Conservation (phyloP, 768 basidiomycete species). For the Russula abietina region DNA sequence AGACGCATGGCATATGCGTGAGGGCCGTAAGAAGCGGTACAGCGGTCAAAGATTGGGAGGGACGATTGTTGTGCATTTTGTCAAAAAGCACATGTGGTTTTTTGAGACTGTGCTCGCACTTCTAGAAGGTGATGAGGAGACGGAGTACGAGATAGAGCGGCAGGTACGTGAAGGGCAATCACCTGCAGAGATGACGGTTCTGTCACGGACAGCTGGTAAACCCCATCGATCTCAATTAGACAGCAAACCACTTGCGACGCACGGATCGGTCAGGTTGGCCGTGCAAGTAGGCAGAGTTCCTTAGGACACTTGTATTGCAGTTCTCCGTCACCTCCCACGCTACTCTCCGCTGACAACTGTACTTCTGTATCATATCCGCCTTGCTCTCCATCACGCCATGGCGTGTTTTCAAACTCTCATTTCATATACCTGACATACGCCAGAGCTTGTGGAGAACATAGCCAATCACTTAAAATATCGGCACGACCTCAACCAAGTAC, state of each 20-base stretch:
- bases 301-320: neutral
- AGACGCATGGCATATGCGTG: slow-evolving; percentile 66
- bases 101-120: slow-evolving; percentile 87
- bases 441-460: neutral
- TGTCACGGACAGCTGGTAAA: neutral
- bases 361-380: slow-evolving; percentile 17
- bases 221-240: neutral
- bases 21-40: slow-evolving; percentile 62
- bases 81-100: slow-evolving; percentile 97
- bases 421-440: neutral
- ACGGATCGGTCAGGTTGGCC: neutral
- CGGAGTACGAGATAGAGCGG: slow-evolving; percentile 37
- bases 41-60: slow-evolving; percentile 74
- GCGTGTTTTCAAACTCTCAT: neutral
- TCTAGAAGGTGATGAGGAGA: slow-evolving; percentile 70
- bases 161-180: slow-evolving; percentile 3
- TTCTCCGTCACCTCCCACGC: neutral
- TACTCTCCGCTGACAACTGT: slow-evolving; percentile 12
- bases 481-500: neutral
- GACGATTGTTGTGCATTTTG: slow-evolving; percentile 92
- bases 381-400: slow-evolving; percentile 5
- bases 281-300: slow-evolving; percentile 1
- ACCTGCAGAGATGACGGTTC: neutral
- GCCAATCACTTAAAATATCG: neutral
- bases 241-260: neutral